Base-by-base conservation (phyloP, 768 basidiomycete genomes). In the Mycena pura region DNA sequence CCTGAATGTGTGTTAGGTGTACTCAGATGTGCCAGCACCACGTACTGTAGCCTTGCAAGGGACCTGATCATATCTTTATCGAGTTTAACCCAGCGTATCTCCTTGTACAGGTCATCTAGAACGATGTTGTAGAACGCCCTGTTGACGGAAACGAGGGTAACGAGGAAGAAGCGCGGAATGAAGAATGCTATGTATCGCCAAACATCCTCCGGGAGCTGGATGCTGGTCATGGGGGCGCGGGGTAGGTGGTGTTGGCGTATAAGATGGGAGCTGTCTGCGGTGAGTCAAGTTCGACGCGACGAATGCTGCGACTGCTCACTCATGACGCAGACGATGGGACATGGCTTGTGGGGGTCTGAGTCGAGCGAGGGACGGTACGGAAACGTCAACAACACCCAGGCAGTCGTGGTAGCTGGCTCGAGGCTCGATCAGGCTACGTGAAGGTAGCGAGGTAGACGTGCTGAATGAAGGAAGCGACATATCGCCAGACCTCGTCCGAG, bases 401-500 rank as follows among this genome's bases (percentile, higher is more conserved):
- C n/a, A n/a, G n/a, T n/a, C n/a, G n/a, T n/a, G n/a, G n/a, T n/a
- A n/a, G n/a, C n/a, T n/a, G n/a, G n/a, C n/a, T n/a, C n/a, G n/a
- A n/a, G n/a, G n/a, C n/a, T n/a, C n/a, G n/a, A n/a, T n/a, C n/a
- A n/a, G n/a, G n/a, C n/a, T n/a, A n/a, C n/a, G n/a, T n/a, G 22
- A 72, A 64, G 21, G 53, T 44, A 15, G 57, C 28, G 19, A 63
- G 63, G 14, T 66, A 40, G 34, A 21, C 14, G n/a, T n/a, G 19
- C 3, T 59, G 57, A 11, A 76, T 13, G 44, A 66, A 64, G 17
- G 58, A 45, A 21, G 71, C 68, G 34, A 78, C 66, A 36, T 70
- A 51, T 28, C 68, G 66, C 78, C 78, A 80, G 29, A 77, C 63
- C 43, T 78, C 76, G 19, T 69, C 69, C 22, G 77, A 27, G 0